Evolutionary conservation across 371 early-diverging fungal species (phyloP), one percentile per base, ranked within the genome.

Genomic region (Circinella minor): DNA sequence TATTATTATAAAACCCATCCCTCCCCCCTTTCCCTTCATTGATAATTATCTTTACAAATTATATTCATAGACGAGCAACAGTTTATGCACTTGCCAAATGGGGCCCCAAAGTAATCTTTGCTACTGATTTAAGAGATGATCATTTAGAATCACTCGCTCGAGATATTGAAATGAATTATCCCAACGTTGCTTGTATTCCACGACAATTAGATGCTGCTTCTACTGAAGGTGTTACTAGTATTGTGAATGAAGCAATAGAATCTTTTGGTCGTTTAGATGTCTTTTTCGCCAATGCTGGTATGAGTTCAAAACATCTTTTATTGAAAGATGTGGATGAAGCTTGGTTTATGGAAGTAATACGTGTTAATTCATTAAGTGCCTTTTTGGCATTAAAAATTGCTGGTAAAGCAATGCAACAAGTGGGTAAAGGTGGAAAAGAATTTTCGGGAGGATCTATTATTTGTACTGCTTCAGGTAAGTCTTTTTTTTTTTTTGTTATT

Each of bases 201-300:
- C 74, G 75, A 17, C 75, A 72, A 10, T 77, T 86, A 3, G 86
- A 86, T 73, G 86, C 86, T 8, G 76, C 86, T 2, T 79, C 81
- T 3, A 71, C 73, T 8, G 54, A 61, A 11, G 85, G 73, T 63
- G 81, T 86, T 0, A 65, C 71, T 4, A 62, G 48, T 11, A 62
- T 84, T 38, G 72, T 83, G 46, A 51, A 76, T n/a, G 79, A 83
- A 46, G 83, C 85, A 1, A 66, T 87, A 65, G 60, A 66, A 4
- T 66, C 55, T 0, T 85, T 72, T 73, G 86, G 88, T 51, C 66
- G 88, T 47, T 63, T 87, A n/a, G 88, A 87, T 73, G 85, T 87
- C 6, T 87, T 82, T 59, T 81, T 87, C 37, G 88, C 88, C 15
- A 87, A 77, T 71, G 64, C 65, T 39, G 70, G 61, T 55, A 47